Percentiles rank a stretch among this genome's conserved stretches.
Evolutionary conservation across 352 stramenopile genomes (phyloP).

Genomic region (Blastocystis sp.): DNA sequence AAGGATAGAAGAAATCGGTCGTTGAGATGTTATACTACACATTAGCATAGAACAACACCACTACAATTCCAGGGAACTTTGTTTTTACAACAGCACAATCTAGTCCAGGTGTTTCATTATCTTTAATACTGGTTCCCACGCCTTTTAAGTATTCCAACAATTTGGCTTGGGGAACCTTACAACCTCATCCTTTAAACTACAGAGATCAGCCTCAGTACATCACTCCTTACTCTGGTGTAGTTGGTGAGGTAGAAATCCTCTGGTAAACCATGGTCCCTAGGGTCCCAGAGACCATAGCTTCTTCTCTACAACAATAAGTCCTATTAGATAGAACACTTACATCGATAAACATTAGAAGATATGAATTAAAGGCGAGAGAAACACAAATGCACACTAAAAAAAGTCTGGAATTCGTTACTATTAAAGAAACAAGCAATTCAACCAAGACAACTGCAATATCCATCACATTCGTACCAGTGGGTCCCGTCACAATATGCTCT

Average conservation of each 20-base stretch:
- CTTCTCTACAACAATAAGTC: constrained; percentile 25
- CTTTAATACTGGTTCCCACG: constrained; percentile 83
- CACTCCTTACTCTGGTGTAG: constrained; percentile 74
- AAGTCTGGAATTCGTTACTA: neutral
- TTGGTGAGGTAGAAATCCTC: constrained; percentile 79
- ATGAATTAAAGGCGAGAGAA: no score
- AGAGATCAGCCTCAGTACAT: neutral
- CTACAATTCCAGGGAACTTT: constrained; percentile 63
- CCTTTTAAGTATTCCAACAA: constrained; percentile 85
- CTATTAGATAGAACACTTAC: neutral
- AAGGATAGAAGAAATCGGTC: constrained; percentile 91
- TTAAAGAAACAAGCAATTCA: constrained; percentile 31
- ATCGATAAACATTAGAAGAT: constrained; percentile 26
- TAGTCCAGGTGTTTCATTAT: constrained; percentile 83
- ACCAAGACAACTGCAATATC: constrained; percentile 68
- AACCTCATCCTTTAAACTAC: constrained; percentile 88
- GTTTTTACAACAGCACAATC: constrained; percentile 73
- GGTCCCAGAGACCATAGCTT: constrained; percentile 70
- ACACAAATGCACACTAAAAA: neutral
- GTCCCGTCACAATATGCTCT: constrained; percentile 69
- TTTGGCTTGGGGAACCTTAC: constrained; percentile 88
- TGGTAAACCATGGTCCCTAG: constrained; percentile 75
- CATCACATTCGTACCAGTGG: constrained; percentile 72
- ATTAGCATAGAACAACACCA: constrained; percentile 72
- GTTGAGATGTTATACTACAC: constrained; percentile 86